Percentiles rank a stretch among this genome's conserved stretches.
Conservation (phyloP, 148 eudicot species). For the Persicaria tinctoria region DNA sequence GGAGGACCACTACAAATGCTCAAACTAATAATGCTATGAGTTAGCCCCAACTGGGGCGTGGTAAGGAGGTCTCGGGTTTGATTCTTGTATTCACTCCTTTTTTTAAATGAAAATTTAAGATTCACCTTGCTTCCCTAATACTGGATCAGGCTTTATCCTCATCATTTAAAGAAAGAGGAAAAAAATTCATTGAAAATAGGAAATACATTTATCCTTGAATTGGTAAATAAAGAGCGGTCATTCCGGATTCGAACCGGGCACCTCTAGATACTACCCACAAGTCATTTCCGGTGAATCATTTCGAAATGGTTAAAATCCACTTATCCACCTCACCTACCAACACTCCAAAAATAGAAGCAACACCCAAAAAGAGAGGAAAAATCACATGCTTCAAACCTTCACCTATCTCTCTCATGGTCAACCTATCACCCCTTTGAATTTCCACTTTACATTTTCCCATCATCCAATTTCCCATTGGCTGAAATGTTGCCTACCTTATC, state of each 20-base stretch:
- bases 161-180: not conserved
- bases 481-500: conserved; percentile 4
- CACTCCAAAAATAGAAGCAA: not conserved
- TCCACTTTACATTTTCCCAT: not conserved
- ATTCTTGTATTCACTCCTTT: no score
- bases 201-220: not conserved
- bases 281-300: no score
- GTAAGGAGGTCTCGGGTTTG: no score
- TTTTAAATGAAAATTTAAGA: no score
- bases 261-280: no score
- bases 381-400: not conserved
- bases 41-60: not conserved
- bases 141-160: no score
- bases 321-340: not conserved
- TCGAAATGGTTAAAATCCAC: no score
- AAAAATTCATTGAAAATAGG: not conserved
- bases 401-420: conserved; percentile 7
- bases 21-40: not conserved
- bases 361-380: not conserved
- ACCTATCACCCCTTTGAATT: not conserved
- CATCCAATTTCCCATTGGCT: not conserved
- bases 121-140: no score
- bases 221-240: no score
- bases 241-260: no score
- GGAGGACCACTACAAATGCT: conserved; percentile 1